These are phyloP conservation scores for Alternaria infectoria DNA, from an alignment of 2,329 filamentous ascomycete genomes.

Conservation along the genomic window DNA sequence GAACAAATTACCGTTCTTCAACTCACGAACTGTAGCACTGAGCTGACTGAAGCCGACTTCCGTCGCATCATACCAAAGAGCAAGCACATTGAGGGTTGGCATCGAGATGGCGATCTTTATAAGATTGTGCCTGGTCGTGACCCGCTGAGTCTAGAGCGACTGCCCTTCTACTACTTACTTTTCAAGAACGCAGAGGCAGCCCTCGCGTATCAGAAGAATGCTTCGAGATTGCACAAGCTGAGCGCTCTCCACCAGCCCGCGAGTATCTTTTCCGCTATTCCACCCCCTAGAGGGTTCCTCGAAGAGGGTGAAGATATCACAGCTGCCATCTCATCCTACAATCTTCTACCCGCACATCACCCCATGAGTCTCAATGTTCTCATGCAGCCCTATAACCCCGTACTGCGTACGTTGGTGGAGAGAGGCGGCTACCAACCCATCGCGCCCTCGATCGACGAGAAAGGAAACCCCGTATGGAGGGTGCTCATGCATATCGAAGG, in stretches of 20 bases:
- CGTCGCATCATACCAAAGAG: slow-evolving; percentile 68
- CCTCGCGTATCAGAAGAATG: slow-evolving; percentile 64
- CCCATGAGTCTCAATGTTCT: slow-evolving; percentile 32
- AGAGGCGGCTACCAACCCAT: slow-evolving; percentile 44
- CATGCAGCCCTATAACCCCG: slow-evolving; percentile 51
- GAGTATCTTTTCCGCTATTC: slow-evolving; percentile 51
- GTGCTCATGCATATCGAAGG: slow-evolving; percentile 46
- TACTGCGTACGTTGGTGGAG: slow-evolving; percentile 42
- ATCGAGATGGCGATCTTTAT: slow-evolving; percentile 61
- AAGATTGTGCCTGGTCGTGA: slow-evolving; percentile 71
- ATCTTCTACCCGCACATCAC: slow-evolving; percentile 48
- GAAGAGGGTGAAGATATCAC: slow-evolving; percentile 57
- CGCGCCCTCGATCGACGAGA: slow-evolving; percentile 19
- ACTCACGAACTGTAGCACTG: slow-evolving; percentile 57
- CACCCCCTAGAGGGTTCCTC: slow-evolving; percentile 51
- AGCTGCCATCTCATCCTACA: slow-evolving; percentile 54
- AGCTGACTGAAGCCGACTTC: slow-evolving; percentile 73
- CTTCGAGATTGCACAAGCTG: slow-evolving; percentile 58
- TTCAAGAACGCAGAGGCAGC: slow-evolving; percentile 69
- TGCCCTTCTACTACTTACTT: slow-evolving; percentile 71
- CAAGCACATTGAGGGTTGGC: slow-evolving; percentile 71
- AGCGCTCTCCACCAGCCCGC: slow-evolving; percentile 53
- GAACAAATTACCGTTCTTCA: slow-evolving; percentile 57
- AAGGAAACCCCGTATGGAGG: slow-evolving; percentile 31
- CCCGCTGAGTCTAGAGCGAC: slow-evolving; percentile 65